Percentiles rank a stretch among this genome's conserved stretches.
Evolutionary conservation across 2,329 filamentous ascomycete species (phyloP).

Genomic region (Fusarium sp.): DNA sequence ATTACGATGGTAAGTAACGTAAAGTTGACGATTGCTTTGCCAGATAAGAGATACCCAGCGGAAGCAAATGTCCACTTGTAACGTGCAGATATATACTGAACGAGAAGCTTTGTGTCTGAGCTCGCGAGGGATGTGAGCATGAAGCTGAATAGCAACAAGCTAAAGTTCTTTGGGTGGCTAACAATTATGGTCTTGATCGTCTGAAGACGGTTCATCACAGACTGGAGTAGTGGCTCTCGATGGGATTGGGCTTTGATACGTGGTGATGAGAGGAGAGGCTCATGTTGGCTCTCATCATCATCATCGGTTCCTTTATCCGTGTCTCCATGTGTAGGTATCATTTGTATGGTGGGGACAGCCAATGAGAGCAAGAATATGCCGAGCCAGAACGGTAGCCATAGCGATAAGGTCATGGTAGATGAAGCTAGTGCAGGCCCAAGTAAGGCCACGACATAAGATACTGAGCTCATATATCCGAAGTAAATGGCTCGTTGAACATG

Average conservation of each 20-base stretch:
- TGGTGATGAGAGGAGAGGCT: slow-evolving; percentile 52
- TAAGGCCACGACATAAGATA: slow-evolving; percentile 57
- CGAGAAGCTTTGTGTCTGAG: slow-evolving; percentile 60
- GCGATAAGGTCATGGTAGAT: slow-evolving; percentile 53
- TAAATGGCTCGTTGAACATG: slow-evolving; percentile 57
- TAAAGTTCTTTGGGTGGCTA: slow-evolving; percentile 53
- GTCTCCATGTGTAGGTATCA: slow-evolving; percentile 5
- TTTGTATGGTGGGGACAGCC: slow-evolving; percentile 25
- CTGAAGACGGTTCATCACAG: slow-evolving; percentile 32
- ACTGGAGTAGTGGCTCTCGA: slow-evolving; percentile 19
- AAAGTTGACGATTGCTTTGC: slow-evolving; percentile 60
- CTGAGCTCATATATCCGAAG: slow-evolving; percentile 60
- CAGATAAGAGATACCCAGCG: slow-evolving; percentile 58
- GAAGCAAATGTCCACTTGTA: slow-evolving; percentile 57
- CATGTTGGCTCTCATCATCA: slow-evolving; percentile 46
- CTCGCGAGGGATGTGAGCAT: slow-evolving; percentile 59
- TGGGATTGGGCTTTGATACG: slow-evolving; percentile 49
- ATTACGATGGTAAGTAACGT: slow-evolving; percentile 53
- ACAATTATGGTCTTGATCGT: slow-evolving; percentile 47
- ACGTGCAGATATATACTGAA: slow-evolving; percentile 61
- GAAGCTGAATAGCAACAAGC: slow-evolving; percentile 55
- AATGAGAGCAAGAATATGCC: slow-evolving; percentile 27
- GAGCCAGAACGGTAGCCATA: slow-evolving; percentile 55
- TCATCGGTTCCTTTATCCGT: neutral
- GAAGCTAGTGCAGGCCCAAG: slow-evolving; percentile 58